Evolutionary conservation across 2,329 filamentous ascomycete genomes (phyloP).

Genomic region (Ascochyta clinopodiicola): DNA sequence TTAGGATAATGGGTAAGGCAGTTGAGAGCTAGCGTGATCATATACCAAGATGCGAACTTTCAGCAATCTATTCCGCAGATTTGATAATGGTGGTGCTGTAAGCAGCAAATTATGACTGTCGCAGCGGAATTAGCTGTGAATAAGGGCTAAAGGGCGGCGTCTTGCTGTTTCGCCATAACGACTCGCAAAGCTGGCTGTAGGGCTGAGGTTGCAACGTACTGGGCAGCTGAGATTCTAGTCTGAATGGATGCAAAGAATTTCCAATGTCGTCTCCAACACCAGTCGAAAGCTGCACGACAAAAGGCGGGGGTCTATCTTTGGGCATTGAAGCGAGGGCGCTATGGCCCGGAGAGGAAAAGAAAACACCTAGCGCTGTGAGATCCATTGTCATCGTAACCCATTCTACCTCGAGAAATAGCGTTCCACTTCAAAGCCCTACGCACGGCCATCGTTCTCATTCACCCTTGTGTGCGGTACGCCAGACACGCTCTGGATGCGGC

Average conservation of each 20-base stretch:
- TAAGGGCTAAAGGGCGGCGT: conserved; percentile 15
- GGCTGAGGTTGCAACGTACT: conserved; percentile 5
- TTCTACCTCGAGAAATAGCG: conserved; percentile 10
- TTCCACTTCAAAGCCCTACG: conserved; percentile 10
- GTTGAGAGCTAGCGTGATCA: background rate
- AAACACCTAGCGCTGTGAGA: conserved; percentile 1
- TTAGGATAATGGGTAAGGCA: background rate
- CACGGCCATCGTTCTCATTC: conserved; percentile 7
- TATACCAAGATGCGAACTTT: background rate
- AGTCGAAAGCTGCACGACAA: conserved; percentile 3
- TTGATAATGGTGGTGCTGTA: conserved; percentile 19
- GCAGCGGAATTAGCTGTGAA: conserved; percentile 17
- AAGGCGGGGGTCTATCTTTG: conserved; percentile 16
- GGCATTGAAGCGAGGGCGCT: conserved; percentile 16
- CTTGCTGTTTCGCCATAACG: background rate
- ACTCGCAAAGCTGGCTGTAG: conserved; percentile 2
- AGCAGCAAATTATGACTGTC: conserved; percentile 19
- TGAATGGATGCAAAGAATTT: conserved; percentile 4
- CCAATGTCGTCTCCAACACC: background rate
- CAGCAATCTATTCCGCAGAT: conserved; percentile 11
- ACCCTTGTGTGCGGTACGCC: conserved; percentile 6
- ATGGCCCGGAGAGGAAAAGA: conserved; percentile 10
- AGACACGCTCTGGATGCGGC: conserved; percentile 9
- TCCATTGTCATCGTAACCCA: conserved; percentile 1
- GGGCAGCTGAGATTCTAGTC: conserved; percentile 13